These are phyloP conservation scores for Alternaria sp. DNA, from an alignment of 2,329 filamentous ascomycete genomes.

Conservation along the genomic window DNA sequence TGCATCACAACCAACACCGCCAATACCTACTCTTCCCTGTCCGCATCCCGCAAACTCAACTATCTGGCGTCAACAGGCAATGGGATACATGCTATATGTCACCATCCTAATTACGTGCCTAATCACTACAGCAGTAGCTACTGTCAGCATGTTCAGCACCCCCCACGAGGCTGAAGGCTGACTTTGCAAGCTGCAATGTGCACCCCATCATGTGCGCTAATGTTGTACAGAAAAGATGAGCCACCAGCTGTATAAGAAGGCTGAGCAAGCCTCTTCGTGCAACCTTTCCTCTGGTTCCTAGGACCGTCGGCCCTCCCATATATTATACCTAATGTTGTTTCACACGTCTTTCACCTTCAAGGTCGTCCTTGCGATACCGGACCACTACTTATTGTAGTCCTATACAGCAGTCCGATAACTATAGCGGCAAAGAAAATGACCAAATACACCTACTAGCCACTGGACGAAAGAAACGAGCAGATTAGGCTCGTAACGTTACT, in stretches of 20 bases:
- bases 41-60: background rate
- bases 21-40: background rate
- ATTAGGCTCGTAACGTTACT: slow-evolving; percentile 8
- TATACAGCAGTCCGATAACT: background rate
- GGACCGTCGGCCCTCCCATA: background rate
- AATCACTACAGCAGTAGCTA: background rate
- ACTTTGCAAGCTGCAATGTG: background rate
- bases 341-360: background rate
- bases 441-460: background rate
- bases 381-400: background rate
- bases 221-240: background rate
- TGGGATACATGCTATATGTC: rapidly evolving
- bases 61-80: rapidly evolving
- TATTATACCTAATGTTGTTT: background rate
- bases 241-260: background rate
- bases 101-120: background rate
- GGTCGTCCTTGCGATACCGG: background rate
- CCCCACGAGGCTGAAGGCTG: background rate
- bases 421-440: background rate
- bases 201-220: background rate
- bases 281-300: background rate
- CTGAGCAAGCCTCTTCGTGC: background rate
- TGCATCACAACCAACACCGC: background rate
- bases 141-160: background rate
- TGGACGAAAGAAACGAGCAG: background rate